Evolutionary conservation across 495 filamentous ascomycete species (phyloP), one percentile per base, ranked within the genome.

Genomic region (Penicillium samsonianum): DNA sequence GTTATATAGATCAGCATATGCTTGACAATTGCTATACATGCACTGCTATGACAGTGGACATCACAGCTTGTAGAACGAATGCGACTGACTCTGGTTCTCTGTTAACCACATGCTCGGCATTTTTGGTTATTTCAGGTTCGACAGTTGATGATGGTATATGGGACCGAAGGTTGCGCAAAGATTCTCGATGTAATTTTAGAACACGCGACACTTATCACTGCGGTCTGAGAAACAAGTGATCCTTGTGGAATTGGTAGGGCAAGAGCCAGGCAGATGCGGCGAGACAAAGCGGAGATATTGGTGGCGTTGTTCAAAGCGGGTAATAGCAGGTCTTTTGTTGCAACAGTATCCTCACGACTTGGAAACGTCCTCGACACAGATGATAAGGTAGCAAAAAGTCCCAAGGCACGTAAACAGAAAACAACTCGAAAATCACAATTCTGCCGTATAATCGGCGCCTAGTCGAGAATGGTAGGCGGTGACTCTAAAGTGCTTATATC

Each of bases 71-170:
- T 10, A 8, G 30, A 40, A 44, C 16, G 19, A 22, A 52, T 52
- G 58, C 62, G 53, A 78, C 87, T 67, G 80, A 97, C 94, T 98
- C 78, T 98, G 94, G 59, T 87, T 83, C 70, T 98, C 94, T 62
- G 92, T 89, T 59, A 98, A 80, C 94, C 94, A 98, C 88, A 96
- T 95, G 56, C 88, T 80, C 51, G 85, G 84, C 84, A 88, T 79
- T 47, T 64, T 69, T 40, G 50, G 10, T 40, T 35, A 11, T 41
- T 41, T 46, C 17, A 5, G 17, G 1, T 17, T 47, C 3, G 51
- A 30, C 14, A 16, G 22, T 14, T 26, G 43, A 17, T 12, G 33
- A 17, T 4, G 16, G 16, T 55, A 20, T 35, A 12, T 19, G 20
- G 25, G 9, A 28, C 3, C 12, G 4, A 37, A 37, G 1, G n/a